Evolutionary conservation across 805 yeast species (phyloP), one percentile per base, ranked within the genome.

Genomic region (Candida peoriensis): DNA sequence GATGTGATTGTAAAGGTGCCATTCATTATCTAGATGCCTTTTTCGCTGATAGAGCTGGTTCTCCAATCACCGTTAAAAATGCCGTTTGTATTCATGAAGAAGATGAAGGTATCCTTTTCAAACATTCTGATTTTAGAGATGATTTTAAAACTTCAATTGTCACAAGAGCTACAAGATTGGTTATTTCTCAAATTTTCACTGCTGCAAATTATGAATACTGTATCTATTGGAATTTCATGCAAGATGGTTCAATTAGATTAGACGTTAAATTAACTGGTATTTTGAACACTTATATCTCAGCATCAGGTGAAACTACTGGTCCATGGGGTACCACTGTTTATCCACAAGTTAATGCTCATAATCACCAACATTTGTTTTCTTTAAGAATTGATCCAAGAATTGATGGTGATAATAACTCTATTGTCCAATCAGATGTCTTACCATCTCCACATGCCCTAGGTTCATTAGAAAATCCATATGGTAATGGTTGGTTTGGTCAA

Each of bases 201-300:
- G 90, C 90, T 49, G 87, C 89, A 32, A 83, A 84, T 70, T 81
- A 81, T 57, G 94, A 83, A 66, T 83, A 83, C 68, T 80, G 88
- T 63, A 66, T 83, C 55, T 83, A 83, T 70, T 83, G 88, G 87
- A 76, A 68, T 45, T 79, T 83, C 64, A 73, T 81, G 68, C 88
- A 82, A 65, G 93, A 82, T 59, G 94, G 90, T 55, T 76, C 87
- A 30, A 80, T 83, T 61, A 81, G 79, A 63, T 68, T 83, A 48
- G 93, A 83, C 55, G 69, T 83, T 51, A 78, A 83, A 63, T 72
- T 83, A 44, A 82, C 93, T 20, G 94, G 94, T 63, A 83, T 84
- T 44, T 69, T 83, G 63, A 83, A 82, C 70, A 83, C 94, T 17
- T 80, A 68, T 56, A 58, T 74, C 38, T 66, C 80, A 43, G 76